Evolutionary conservation across 208 protist genomes (phyloP), one percentile per base, ranked within the genome.

Genomic region (Crithidia sp.): DNA sequence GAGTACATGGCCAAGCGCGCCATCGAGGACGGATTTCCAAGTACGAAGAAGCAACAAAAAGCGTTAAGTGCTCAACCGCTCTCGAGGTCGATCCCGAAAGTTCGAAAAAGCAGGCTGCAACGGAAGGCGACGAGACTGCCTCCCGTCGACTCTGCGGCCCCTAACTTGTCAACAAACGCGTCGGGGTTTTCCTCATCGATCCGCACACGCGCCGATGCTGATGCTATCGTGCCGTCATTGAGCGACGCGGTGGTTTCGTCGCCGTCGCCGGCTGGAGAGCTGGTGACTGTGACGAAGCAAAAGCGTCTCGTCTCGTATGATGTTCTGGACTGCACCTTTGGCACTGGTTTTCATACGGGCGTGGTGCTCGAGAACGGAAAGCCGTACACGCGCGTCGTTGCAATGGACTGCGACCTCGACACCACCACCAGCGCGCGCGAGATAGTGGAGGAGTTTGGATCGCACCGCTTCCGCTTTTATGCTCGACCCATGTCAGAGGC

Each of bases 281-380:
- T 84, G 43, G 71, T 81, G 4, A 19, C 66, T 6, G 19, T 66
- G 19, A 19, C 56, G 7, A 89, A 87, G 67, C 76, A 64, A 10
- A 80, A 88, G 44, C 76, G 91, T 4, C 69, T 95, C 8, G 81
- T 95, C 4, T 80, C 83, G 13, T 97, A 93, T 63, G 90, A 97
- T 57, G 90, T 97, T 1, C 76, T 97, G 17, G 92, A 97, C 67
- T 97, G 92, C 76, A 95, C 92, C 1, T 87, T 97, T 7, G 92
- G 92, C 47, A 79, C 84, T 13, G 92, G 92, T 5, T 92, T 90
- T 66, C 92, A 97, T 60, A 64, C 88, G n/a, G 88, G 90, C 2
- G 90, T 89, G 8, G 74, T 95, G 12, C 84, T 97, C 7, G 84
- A 95, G 45, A 93, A 95, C 60, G 92, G 92, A 5, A 57, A 61